A percentile compares a stretch with the other conserved stretches of the same genome.
Evolutionary conservation across 495 filamentous ascomycete genomes (phyloP).

Genomic region (Penicillium cinerascens): DNA sequence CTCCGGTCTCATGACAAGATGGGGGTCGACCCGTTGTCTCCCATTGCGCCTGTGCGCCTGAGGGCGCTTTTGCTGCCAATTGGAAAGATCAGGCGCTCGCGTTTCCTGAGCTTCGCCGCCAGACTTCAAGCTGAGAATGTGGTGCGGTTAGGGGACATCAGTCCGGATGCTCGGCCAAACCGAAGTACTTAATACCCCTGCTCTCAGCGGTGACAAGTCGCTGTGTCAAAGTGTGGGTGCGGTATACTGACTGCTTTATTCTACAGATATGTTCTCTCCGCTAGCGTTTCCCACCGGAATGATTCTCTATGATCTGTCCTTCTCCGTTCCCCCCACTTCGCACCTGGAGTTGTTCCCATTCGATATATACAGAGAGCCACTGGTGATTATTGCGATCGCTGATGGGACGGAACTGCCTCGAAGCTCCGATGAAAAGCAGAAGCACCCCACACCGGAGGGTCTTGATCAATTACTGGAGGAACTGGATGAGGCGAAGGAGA

Average conservation of each 20-base stretch:
- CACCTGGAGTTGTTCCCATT: slow-evolving; percentile 79
- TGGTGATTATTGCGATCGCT: slow-evolving; percentile 74
- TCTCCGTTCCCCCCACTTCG: slow-evolving; percentile 69
- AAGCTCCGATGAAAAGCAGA: slow-evolving; percentile 30
- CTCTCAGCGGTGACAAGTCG: background rate
- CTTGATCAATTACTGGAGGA: slow-evolving; percentile 66
- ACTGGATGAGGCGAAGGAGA: slow-evolving; percentile 52
- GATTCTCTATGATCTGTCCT: slow-evolving; percentile 86
- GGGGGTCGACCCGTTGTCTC: slow-evolving; percentile 81
- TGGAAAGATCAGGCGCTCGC: slow-evolving; percentile 76
- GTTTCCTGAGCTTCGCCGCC: slow-evolving; percentile 74
- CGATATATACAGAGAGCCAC: slow-evolving; percentile 76
- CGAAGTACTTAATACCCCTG: slow-evolving; percentile 60
- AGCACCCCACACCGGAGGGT: slow-evolving; percentile 36
- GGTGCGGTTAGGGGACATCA: slow-evolving; percentile 86
- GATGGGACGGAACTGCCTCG: slow-evolving; percentile 60
- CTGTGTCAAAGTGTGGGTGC: background rate
- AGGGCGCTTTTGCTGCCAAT: slow-evolving; percentile 79
- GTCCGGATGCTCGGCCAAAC: slow-evolving; percentile 79
- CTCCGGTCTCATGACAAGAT: slow-evolving; percentile 54
- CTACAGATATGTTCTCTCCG: slow-evolving; percentile 88
- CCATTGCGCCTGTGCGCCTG: slow-evolving; percentile 84
- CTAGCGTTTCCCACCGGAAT: slow-evolving; percentile 85
- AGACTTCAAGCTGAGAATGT: slow-evolving; percentile 76
- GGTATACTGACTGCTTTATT: slow-evolving; percentile 29